phyloP scores from a whole-genome alignment of 2,329 filamentous ascomycete species.

The Ophiocordyceps polyrhachis-furcata region DNA sequence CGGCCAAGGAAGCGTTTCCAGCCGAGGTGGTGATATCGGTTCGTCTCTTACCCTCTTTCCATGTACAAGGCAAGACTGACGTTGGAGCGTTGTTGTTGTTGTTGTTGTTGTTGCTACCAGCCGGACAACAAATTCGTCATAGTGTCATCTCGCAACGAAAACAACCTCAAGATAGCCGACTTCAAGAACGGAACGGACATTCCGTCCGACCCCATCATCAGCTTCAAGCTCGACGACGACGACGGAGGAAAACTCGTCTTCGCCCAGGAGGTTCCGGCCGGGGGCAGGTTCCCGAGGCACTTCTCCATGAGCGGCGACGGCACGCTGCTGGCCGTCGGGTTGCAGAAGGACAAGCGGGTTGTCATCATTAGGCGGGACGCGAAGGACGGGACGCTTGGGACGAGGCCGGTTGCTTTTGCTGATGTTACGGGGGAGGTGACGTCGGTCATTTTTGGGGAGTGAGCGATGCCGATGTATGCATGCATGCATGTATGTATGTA shows the following conservation, averaged over 20 bases:
- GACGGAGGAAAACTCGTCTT: conserved; percentile 35
- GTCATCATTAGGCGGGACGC: conserved; percentile 42
- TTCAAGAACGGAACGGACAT: conserved; percentile 22
- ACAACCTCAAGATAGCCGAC: conserved; percentile 28
- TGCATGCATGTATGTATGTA: neutral
- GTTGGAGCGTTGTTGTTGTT: no score
- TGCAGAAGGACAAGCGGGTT: conserved; percentile 42
- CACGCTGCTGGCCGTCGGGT: conserved; percentile 42
- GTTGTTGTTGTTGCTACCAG: no score
- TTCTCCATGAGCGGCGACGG: conserved; percentile 49
- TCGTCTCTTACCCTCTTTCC: conserved; percentile 13
- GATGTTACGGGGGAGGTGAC: conserved; percentile 25
- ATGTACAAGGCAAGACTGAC: neutral
- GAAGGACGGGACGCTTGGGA: conserved; percentile 34
- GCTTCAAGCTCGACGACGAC: conserved; percentile 32
- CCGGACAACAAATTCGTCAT: conserved; percentile 44
- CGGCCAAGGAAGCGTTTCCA: conserved; percentile 24
- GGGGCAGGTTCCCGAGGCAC: conserved; percentile 47
- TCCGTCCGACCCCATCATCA: conserved; percentile 45
- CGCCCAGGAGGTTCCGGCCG: conserved; percentile 39
- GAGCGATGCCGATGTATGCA: neutral
- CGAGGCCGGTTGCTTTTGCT: conserved; percentile 21
- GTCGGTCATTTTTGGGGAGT: conserved; percentile 28
- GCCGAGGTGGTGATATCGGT: conserved; percentile 41
- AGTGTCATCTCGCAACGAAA: conserved; percentile 49